Evolutionary conservation across 495 filamentous ascomycete species (phyloP), one percentile per base, ranked within the genome.

Genomic region (Daldinia grandis): DNA sequence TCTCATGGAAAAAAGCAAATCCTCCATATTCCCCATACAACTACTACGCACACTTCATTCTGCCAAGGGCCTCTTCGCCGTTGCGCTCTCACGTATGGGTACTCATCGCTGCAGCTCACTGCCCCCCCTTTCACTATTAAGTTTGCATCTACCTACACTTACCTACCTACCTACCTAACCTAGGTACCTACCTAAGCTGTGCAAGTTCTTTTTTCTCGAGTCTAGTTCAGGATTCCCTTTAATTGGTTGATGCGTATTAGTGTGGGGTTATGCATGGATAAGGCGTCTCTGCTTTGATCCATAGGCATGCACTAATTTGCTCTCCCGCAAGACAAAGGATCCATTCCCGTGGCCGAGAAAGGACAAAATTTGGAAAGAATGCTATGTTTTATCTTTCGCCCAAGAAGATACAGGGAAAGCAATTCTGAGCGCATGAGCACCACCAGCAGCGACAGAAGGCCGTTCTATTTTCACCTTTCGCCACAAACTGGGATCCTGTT

Each of bases 401-500:
- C 57, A 73, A 55, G 55, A 64, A 68, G 70, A 59, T 73, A 73
- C 61, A 31, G 31, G 31, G 64, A 73, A 68, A 65, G 56, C 61
- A 68, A 68, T 31, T 68, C 61, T 24, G 49, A 58, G 49, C 25
- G 47, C 64, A 31, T 58, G 35, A 58, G 56, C 38, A 62, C 33
- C 61, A 31, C 4, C 40, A 56, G 28, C 35, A 62, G 58, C 25
- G 8, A 61, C 21, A 30, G 61, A 58, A 47, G 27, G 49, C 51
- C 42, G 19, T 50, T 54, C 21, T 40, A 51, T 53, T 35, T 56
- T 10, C 17, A 38, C 49, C 56, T 28, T 44, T 17, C 14, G 49
- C 33, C 55, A 35, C 31, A 57, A 37, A 40, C 38, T 51, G 9
- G 30, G 44, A 42, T 55, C 30, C 44, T 21, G 28, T 53, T 58